Evolutionary conservation across 495 filamentous ascomycete species (phyloP), one percentile per base, ranked within the genome.

Genomic region (Penicillium samsonianum): DNA sequence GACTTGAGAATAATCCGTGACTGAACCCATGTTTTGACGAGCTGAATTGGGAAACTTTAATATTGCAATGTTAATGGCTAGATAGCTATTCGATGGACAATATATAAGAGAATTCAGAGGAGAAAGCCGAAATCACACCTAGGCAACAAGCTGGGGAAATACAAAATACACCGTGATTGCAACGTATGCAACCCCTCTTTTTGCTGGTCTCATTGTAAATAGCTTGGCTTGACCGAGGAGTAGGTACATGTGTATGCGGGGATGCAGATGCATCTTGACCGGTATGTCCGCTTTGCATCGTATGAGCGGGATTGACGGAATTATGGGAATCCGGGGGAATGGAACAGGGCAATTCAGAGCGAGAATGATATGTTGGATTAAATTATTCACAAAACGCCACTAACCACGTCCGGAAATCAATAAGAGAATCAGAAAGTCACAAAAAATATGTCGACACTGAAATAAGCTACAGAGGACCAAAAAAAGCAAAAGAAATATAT

Each of bases 321-420:
- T 41, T 28, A 2, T 9, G 11, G 19, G 2, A 17, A 16, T 3
- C n/a, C 10, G 14, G 12, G 43, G 11, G 9, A 20, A 30, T 11
- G 16, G 10, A 31, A 31, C 30, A 4, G 20, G 44, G 23, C 35
- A 42, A 16, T 11, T 20, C 2, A 30, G 22, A 31, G 25, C 11
- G 17, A 43, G n/a, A 16, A 50, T 25, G 28, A 46, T 55, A 55
- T 55, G 52, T 55, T 33, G 25, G 9, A 49, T 60, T 51, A 8
- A n/a, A 31, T 25, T 65, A 65, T 65, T 55, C 60, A 65, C 63
- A 65, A 43, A 55, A 54, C 23, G 31, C 47, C 51, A 49, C 43
- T 38, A 19, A 49, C 11, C 17, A 50, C 50, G 52, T 37, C 31
- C 9, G 14, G 42, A 25, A 55, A 31, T 23, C 17, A 33, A 31